Evolutionary conservation across 2,329 filamentous ascomycete genomes (phyloP), one percentile per base, ranked within the genome.

Genomic region (Paraconiothyrium brasiliense): DNA sequence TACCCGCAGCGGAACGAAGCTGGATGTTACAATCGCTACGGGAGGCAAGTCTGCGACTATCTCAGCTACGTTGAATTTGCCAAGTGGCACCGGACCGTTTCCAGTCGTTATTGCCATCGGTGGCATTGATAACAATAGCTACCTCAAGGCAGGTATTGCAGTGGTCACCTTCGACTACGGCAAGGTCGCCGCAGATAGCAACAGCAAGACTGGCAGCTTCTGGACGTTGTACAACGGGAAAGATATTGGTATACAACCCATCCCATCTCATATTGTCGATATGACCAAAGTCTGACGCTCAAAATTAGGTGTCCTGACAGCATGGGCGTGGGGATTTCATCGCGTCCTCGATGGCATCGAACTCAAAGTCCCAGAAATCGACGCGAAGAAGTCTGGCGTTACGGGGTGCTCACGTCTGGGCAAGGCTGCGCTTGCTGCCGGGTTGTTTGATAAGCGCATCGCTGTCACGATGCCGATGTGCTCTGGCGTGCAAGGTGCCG

Each of bases 121-220:
- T 16, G 82, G 83, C 22, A 84, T 84, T 72, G 77, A 80, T 63
- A 82, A 81, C 67, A 79, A 80, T 70, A 79, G 79, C 10, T 85
- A 84, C 64, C 70, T 82, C 7, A 75, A 76, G 24, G 81, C 81
- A 0, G 83, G 82, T 4, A 84, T 84, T 64, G 82, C 83, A 2
- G 79, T 85, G 16, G 83, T 82, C 4, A 82, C 81, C 14, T 84
- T 84, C 65, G 81, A 84, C 65, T 85, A 85, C 67, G 78, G 77
- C 6, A 76, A 71, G 34, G 83, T 85, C 0, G 80, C 83, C 1
- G 78, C 82, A 13, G 83, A 85, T 62, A 84, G 82, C 65, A 84
- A 83, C 65, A 74, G 76, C 43, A 84, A 84, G 76, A 81, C 78
- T 8, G 83, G 83, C 0, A 81, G 81, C 0, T 84, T 84, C 58